These are phyloP conservation scores for Naematelia encephala DNA, from an alignment of 768 basidiomycete species.

Conservation along the genomic window DNA sequence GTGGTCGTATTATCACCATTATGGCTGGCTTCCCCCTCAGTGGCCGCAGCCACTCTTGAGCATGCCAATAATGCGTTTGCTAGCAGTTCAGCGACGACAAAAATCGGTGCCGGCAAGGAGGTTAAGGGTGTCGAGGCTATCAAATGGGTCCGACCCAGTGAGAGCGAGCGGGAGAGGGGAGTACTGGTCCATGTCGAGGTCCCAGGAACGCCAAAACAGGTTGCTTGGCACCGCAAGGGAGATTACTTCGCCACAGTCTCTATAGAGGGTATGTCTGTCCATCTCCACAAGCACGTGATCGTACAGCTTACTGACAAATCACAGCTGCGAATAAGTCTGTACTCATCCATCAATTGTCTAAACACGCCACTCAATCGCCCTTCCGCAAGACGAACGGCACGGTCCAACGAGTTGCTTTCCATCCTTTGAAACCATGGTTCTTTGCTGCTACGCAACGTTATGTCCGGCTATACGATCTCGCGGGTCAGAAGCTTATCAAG, in stretches of 20 bases:
- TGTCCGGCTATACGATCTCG: slow-evolving; percentile 89
- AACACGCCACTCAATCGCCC: slow-evolving; percentile 93
- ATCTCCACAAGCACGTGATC: no score
- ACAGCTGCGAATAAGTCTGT: slow-evolving; percentile 74
- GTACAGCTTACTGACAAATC: slow-evolving; percentile 52
- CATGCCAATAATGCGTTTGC: slow-evolving; percentile 62
- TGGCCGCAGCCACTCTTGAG: slow-evolving; percentile 63
- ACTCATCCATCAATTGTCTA: slow-evolving; percentile 92
- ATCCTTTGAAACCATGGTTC: slow-evolving; percentile 90
- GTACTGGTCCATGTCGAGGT: slow-evolving; percentile 53
- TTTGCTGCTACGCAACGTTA: slow-evolving; percentile 98
- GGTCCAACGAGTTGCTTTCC: slow-evolving; percentile 89
- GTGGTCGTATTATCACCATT: slow-evolving; percentile 53
- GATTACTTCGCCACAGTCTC: slow-evolving; percentile 92
- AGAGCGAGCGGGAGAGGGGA: slow-evolving; percentile 51
- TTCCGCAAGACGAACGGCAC: slow-evolving; percentile 92
- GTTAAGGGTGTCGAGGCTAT: slow-evolving; percentile 49
- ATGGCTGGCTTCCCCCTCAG: slow-evolving; percentile 62
- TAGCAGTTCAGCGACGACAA: slow-evolving; percentile 46
- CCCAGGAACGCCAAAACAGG: slow-evolving; percentile 62
- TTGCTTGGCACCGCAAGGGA: slow-evolving; percentile 88
- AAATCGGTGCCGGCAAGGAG: slow-evolving; percentile 35
- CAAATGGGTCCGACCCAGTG: slow-evolving; percentile 51
- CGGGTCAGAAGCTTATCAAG: slow-evolving; percentile 87
- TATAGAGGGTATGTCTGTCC: slow-evolving; percentile 59